These are phyloP conservation scores for Carex littledalei DNA, from an alignment of 176 grass and related monocot genomes.

Conservation along the genomic window DNA sequence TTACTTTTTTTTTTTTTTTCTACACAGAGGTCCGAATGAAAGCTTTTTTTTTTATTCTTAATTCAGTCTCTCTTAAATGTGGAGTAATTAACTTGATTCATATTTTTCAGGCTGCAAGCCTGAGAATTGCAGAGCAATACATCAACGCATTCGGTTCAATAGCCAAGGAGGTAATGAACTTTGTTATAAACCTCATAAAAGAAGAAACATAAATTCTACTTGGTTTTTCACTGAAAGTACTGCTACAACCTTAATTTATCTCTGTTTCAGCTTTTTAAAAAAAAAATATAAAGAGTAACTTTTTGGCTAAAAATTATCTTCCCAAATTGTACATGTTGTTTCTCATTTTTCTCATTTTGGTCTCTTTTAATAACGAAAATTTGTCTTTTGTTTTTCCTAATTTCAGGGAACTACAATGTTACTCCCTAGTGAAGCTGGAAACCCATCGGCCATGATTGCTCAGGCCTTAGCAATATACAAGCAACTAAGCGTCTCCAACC, in stretches of 20 bases:
- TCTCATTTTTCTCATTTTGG: not conserved
- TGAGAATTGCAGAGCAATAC: constrained; percentile 89
- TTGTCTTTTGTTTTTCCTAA: not conserved
- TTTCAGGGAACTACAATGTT: constrained; percentile 64
- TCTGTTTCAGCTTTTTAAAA: not conserved
- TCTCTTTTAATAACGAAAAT: not conserved
- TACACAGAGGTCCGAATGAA: not conserved
- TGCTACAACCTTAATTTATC: not conserved
- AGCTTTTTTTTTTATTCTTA: not conserved
- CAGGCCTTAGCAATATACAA: constrained; percentile 76
- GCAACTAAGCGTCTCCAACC: constrained; percentile 26
- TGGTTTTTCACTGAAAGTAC: not conserved
- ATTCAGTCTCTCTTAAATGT: not conserved
- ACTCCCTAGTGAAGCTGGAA: constrained; percentile 47
- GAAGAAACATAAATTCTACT: not conserved
- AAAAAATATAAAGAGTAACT: not conserved
- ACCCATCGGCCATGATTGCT: constrained; percentile 60
- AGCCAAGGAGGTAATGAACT: constrained; percentile 55
- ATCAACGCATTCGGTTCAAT: constrained; percentile 58
- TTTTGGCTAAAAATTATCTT: not conserved
- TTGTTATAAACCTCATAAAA: constrained; percentile 1
- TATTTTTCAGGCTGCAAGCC: constrained; percentile 53
- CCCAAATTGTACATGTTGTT: not conserved
- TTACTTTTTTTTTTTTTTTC: not conserved
- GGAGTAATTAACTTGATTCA: constrained; percentile 4